Percentiles rank a stretch among this genome's conserved stretches.
Conservation (phyloP, 2,329 filamentous ascomycete genomes). For the Botrytis porri region DNA sequence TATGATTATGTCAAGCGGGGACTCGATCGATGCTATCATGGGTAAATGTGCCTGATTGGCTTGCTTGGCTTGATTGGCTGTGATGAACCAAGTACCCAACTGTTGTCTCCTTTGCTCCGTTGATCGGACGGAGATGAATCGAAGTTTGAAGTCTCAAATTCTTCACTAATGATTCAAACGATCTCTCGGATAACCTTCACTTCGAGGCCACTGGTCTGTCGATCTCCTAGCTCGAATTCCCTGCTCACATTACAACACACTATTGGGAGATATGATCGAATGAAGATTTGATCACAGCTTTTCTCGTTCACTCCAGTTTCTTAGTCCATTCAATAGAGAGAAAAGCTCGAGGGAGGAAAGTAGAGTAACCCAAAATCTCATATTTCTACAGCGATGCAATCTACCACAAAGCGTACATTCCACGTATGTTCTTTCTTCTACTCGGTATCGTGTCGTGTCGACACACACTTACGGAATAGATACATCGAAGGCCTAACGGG, state of each 20-base stretch:
- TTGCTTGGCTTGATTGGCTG: not conserved
- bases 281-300: not conserved
- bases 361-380: not conserved
- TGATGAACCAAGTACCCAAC: not conserved
- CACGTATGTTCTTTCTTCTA: not conserved
- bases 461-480: not conserved
- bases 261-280: not conserved
- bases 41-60: not conserved
- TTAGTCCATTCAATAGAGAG: constrained; percentile 1
- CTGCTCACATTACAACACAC: not conserved
- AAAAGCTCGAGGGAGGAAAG: not conserved
- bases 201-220: not conserved
- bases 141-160: not conserved
- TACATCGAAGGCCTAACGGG: not conserved
- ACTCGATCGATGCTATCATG: not conserved
- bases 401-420: not conserved
- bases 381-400: not conserved
- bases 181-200: not conserved
- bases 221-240: not conserved
- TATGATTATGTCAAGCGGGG: not conserved
- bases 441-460: not conserved
- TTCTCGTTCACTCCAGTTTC: not conserved
- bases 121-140: not conserved
- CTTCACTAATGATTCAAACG: not conserved
- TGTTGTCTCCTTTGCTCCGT: not conserved